Evolutionary conservation across 192 early-diverging fungal species (phyloP).

Genomic region (Pilaira anomala): DNA sequence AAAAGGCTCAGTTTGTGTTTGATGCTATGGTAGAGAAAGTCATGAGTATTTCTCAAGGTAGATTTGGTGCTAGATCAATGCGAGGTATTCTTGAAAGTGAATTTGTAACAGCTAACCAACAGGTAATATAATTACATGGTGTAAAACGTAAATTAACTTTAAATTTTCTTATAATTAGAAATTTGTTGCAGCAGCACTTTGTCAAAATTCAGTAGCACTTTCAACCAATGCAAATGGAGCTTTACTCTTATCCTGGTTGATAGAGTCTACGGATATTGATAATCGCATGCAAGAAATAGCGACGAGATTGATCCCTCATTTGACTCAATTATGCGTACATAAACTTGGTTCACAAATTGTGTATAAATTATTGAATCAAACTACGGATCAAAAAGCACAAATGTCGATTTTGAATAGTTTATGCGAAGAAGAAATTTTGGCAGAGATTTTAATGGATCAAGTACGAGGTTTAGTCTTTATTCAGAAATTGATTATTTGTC

Average conservation of each 20-base stretch:
- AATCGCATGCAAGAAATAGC: conserved; percentile 83
- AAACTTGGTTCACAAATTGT: conserved; percentile 82
- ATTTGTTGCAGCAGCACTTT: conserved; percentile 85
- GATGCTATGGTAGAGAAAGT: conserved; percentile 87
- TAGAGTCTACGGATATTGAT: conserved; percentile 76
- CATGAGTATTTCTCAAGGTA: conserved; percentile 82
- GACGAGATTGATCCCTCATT: conserved; percentile 68
- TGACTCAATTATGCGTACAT: conserved; percentile 74
- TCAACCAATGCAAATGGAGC: conserved; percentile 88
- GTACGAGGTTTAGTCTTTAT: conserved; percentile 78
- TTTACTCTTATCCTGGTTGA: conserved; percentile 87
- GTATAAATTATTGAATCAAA: conserved; percentile 85
- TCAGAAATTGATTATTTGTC: conserved; percentile 81
- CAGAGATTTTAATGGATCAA: conserved; percentile 75
- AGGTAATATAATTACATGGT: conserved; percentile 28
- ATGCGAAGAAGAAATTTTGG: conserved; percentile 56
- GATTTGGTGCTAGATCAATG: conserved; percentile 92
- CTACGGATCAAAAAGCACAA: conserved; percentile 80
- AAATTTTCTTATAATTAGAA: conserved; percentile 54
- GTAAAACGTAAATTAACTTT: neutral
- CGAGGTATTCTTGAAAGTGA: conserved; percentile 87
- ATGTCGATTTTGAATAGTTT: conserved; percentile 78
- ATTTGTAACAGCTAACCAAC: conserved; percentile 74
- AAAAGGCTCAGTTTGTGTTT: conserved; percentile 86
- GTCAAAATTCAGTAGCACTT: conserved; percentile 72